Evolutionary conservation across 768 basidiomycete species (phyloP).

Genomic region (Lyophyllum decastes): DNA sequence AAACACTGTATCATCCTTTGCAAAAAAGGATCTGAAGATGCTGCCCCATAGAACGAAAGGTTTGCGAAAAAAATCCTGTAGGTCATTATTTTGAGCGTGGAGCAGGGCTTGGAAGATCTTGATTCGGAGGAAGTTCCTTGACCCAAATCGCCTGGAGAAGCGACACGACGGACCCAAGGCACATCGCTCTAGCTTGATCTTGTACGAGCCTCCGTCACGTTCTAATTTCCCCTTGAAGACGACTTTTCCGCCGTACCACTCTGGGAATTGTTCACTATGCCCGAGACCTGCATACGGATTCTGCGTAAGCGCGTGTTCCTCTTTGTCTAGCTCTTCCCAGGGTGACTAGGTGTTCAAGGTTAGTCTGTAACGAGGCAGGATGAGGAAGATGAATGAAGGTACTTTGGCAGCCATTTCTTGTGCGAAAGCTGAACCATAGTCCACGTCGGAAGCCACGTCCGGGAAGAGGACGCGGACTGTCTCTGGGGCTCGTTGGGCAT

Average conservation of each 20-base stretch:
- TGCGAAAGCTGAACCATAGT: conserved; percentile 30
- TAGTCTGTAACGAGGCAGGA: neutral
- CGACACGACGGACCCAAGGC: conserved; percentile 56
- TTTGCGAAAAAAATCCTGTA: conserved; percentile 44
- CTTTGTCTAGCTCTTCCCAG: conserved; percentile 63
- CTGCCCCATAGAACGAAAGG: conserved; percentile 54
- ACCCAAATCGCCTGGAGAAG: conserved; percentile 63
- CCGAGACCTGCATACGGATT: conserved; percentile 43
- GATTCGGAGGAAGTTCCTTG: conserved; percentile 55
- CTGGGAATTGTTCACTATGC: conserved; percentile 31
- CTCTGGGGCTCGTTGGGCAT: conserved; percentile 30
- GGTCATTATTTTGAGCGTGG: conserved; percentile 27
- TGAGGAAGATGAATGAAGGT: neutral
- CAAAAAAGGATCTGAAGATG: conserved; percentile 62
- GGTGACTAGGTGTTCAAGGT: conserved; percentile 42
- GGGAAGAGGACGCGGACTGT: conserved; percentile 16
- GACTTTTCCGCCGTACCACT: conserved; percentile 66
- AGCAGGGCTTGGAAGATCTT: conserved; percentile 38
- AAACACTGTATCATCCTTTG: conserved; percentile 60
- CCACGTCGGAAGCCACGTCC: neutral
- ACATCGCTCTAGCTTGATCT: conserved; percentile 47
- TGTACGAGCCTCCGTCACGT: conserved; percentile 25
- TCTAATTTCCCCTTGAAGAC: conserved; percentile 48
- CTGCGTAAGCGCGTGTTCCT: conserved; percentile 40
- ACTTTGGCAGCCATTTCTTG: conserved; percentile 38